Base-by-base conservation (phyloP, 192 early-diverging fungal species). In the Backusella circina region DNA sequence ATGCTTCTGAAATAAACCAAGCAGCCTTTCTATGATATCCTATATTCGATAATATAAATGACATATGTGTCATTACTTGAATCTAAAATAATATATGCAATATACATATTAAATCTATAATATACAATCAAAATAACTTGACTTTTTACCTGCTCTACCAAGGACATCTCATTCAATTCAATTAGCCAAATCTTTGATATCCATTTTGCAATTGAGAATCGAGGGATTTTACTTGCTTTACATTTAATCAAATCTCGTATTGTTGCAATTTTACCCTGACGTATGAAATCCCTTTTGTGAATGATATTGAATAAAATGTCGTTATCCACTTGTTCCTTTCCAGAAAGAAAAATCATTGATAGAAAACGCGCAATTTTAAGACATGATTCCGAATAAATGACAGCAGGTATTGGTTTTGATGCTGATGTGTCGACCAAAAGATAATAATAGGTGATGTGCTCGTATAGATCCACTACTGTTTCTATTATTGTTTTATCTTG, bases 341-440 rank as follows among this genome's bases (percentile, higher is more conserved):
- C 79, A 30, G 50, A 37, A 16, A 51, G n/a, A 71, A 77, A 84
- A 74, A 90, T 83, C 6, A 75, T 79, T 2, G 84, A 69, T 28
- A 93, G 74, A 70, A 92, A 90, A 51, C 87, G 83, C 23, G 93
- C 89, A 1, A 95, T 85, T 65, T 87, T 89, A 36, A 95, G 74
- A 67, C 89, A 92, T 8, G 91, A 87, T 41, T 85, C 81, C 1
- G 86, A 85, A 47, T 88, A 84, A 3, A 93, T 76, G 21, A 94
- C 73, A 5, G 92, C 70, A 1, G 88, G 85, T 1, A 79, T 66
- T 7, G 79, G 79, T 51, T 78, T 80, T 64, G 71, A 73, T 18
- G 72, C 50, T 13, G 84, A 73, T 65, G 47, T 72, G 1, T 80
- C 79, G 13, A 84, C 84, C 70, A 85, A 83, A 37, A 86, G 89